A percentile compares a stretch with the other conserved stretches of the same genome.
Conservation (phyloP, 768 basidiomycete species). For the Mycena chlorophos region DNA sequence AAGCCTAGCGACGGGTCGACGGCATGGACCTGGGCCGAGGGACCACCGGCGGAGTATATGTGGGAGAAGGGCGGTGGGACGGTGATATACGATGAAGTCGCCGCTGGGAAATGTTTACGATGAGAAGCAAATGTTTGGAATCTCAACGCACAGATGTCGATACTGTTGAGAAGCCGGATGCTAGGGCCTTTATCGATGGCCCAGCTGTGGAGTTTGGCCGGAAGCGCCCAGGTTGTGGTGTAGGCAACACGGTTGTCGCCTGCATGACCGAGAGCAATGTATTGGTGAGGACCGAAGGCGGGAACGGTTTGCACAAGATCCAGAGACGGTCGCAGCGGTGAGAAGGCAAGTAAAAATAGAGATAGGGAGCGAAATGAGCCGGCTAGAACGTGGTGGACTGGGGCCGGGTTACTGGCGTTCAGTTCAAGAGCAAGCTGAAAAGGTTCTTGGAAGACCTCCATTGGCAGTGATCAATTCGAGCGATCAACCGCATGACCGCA, state of each 20-base stretch:
- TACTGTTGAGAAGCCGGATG: conserved; percentile 42
- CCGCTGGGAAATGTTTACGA: conserved; percentile 33
- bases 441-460: neutral
- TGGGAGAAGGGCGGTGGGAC: conserved; percentile 49
- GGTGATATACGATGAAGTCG: conserved; percentile 54
- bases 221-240: conserved; percentile 52
- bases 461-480: neutral
- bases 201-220: conserved; percentile 50
- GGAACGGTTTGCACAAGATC: conserved; percentile 42
- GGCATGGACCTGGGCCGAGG: conserved; percentile 50
- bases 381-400: conserved; percentile 40
- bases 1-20: no score
- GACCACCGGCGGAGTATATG: conserved; percentile 52
- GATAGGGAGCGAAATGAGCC: conserved; percentile 56
- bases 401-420: neutral
- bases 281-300: conserved; percentile 54
- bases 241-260: conserved; percentile 33
- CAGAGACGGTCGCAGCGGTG: conserved; percentile 40
- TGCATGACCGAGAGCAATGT: conserved; percentile 42
- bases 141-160: conserved; percentile 44
- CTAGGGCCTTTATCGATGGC: conserved; percentile 35
- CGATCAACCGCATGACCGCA: neutral
- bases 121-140: neutral
- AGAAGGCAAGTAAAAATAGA: conserved; percentile 51
- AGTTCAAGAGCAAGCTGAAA: no score